Evolutionary conservation across 192 early-diverging fungal species (phyloP), one percentile per base, ranked within the genome.

Genomic region (Ambispora gerdemannii): DNA sequence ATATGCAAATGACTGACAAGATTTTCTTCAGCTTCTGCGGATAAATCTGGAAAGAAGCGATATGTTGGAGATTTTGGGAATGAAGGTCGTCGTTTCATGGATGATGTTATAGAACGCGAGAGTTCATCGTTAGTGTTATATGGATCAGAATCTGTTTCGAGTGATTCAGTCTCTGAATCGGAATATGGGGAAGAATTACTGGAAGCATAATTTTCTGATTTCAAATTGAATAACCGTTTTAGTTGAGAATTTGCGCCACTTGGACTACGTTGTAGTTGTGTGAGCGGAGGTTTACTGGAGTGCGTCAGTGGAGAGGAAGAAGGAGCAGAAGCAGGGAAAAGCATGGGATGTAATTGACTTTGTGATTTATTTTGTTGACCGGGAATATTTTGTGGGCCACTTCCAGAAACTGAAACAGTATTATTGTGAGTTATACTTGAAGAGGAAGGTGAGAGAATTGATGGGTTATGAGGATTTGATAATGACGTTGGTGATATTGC

Each of bases 161-260:
- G 22, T 4, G 67, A 69, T 17, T 69, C 67, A 34, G 67, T 69
- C 35, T 69, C 67, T 22, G 67, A 69, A 25, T 69, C 67, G 24
- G 67, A 69, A 66, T 66, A 66, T 28, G 47, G 25, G 3, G 63
- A 66, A 30, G 36, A 24, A 24, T 31, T 35, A 28, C 33, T 58
- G 20, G 52, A 58, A 24, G 67, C 43, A 70, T 70, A 70, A 53
- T 38, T 53, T 43, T 70, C 67, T 22, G 51, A 58, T 58, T 31
- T 70, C 17, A 70, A 34, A 35, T 22, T 38, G 3, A 70, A 25
- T 28, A 70, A 43, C 7, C 55, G 33, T 58, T 70, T 70, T 24
- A 70, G 53, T 56, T 70, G 67, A 2, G 67, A 70, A 38, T 49
- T 70, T 52, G 51, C 55, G 38, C 52, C 67, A 38, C 67, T 70